phyloP scores from a whole-genome alignment of 345 rosid species.

The Capsella bursapastoris region DNA sequence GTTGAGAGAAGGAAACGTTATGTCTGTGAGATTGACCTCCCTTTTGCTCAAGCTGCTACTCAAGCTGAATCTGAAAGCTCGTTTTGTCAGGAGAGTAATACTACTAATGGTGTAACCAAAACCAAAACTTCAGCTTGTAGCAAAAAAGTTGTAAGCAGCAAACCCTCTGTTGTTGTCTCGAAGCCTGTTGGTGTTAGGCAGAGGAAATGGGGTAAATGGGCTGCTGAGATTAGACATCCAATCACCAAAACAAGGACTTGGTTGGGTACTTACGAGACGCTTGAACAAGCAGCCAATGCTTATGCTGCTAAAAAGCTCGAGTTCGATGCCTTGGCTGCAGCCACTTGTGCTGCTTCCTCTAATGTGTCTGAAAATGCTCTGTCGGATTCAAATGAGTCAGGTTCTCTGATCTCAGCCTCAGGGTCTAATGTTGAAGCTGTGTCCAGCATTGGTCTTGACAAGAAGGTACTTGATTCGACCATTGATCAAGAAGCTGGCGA shows the following conservation, averaged over 20 bases:
- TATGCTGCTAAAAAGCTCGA: slow-evolving; percentile 73
- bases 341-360: slow-evolving; percentile 24
- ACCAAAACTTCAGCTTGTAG: slow-evolving; percentile 23
- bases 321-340: slow-evolving; percentile 56
- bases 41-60: slow-evolving; percentile 41
- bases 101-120: slow-evolving; percentile 52
- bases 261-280: slow-evolving; percentile 87
- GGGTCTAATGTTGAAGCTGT: slow-evolving; percentile 56
- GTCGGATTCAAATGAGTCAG: slow-evolving; percentile 24
- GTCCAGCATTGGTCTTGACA: slow-evolving; percentile 33
- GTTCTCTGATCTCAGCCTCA: slow-evolving; percentile 40
- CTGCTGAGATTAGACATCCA: slow-evolving; percentile 96
- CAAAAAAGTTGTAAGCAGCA: slow-evolving; percentile 33
- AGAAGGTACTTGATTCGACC: neutral
- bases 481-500: slow-evolving; percentile 4
- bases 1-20: slow-evolving; percentile 53
- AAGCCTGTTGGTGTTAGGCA: slow-evolving; percentile 77
- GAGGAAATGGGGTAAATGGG: slow-evolving; percentile 99
- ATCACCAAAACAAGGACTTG: slow-evolving; percentile 66
- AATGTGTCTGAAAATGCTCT: slow-evolving; percentile 6
- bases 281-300: slow-evolving; percentile 87
- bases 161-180: slow-evolving; percentile 37
- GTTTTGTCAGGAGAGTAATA: slow-evolving; percentile 56
- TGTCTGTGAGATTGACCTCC: slow-evolving; percentile 62
- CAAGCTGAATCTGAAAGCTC: slow-evolving; percentile 56